phyloP scores from a whole-genome alignment of 345 rosid genomes.

The Citrus maxima region DNA sequence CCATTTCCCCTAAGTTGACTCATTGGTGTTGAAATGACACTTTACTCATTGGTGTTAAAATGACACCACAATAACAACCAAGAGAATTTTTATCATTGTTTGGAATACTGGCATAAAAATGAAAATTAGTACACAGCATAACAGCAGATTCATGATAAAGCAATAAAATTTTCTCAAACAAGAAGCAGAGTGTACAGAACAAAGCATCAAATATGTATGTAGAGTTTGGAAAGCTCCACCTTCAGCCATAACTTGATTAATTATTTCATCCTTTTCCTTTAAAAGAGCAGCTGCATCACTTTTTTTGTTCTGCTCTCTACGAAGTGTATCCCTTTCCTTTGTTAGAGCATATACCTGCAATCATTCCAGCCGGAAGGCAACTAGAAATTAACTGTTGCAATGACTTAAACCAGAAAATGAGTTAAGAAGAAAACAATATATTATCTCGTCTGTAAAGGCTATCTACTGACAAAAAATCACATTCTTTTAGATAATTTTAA shows the following conservation, averaged over 20 bases:
- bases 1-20: background rate
- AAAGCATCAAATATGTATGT: background rate
- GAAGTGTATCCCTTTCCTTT: conserved; percentile 94
- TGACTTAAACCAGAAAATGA: background rate
- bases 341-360: conserved; percentile 93
- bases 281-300: conserved; percentile 98
- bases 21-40: background rate
- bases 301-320: conserved; percentile 92
- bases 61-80: background rate
- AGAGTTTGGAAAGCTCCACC: conserved; percentile 47
- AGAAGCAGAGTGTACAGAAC: background rate
- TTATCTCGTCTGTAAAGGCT: background rate
- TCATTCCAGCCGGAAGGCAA: conserved; percentile 10
- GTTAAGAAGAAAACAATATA: background rate
- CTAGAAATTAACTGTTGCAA: background rate
- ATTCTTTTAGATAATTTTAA: background rate
- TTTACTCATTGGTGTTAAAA: background rate
- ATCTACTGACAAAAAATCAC: background rate
- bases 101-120: background rate
- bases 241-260: conserved; percentile 99
- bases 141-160: background rate
- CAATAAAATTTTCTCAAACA: background rate
- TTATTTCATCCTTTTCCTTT: conserved; percentile 98
- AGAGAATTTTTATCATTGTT: background rate
- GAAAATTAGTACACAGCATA: background rate